Conservation (phyloP, 2,329 filamentous ascomycete genomes). For the Pseudopithomyces chartarum region DNA sequence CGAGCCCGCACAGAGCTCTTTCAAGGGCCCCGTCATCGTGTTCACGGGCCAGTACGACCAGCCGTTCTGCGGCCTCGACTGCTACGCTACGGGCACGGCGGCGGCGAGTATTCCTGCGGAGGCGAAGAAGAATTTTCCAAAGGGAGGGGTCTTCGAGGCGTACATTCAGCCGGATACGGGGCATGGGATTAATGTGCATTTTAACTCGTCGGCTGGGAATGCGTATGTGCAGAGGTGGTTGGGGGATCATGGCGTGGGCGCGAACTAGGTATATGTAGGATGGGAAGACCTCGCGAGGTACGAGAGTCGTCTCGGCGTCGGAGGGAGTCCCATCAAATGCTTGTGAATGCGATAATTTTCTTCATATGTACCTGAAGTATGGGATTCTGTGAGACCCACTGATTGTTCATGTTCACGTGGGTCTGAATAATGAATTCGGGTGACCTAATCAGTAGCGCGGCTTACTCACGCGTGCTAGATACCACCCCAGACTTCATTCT, state of each 20-base stretch:
- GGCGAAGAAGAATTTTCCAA: slow-evolving; percentile 50
- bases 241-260: slow-evolving; percentile 26
- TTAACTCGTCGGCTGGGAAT: slow-evolving; percentile 49
- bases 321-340: too few species aligned
- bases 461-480: too few species aligned
- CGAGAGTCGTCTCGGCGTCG: too few species aligned
- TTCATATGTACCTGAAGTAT: too few species aligned
- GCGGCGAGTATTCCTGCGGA: slow-evolving; percentile 52
- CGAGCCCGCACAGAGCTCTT: slow-evolving; percentile 43
- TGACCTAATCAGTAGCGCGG: too few species aligned
- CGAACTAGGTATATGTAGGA: slow-evolving; percentile 1
- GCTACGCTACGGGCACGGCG: slow-evolving; percentile 50
- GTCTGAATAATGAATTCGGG: too few species aligned
- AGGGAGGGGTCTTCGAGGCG: slow-evolving; percentile 56
- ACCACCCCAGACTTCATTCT: too few species aligned
- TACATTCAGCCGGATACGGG: slow-evolving; percentile 58
- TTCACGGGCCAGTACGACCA: slow-evolving; percentile 60
- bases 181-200: slow-evolving; percentile 55
- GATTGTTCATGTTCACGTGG: too few species aligned
- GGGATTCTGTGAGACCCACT: background rate
- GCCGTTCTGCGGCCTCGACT: slow-evolving; percentile 68
- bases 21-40: slow-evolving; percentile 62
- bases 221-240: slow-evolving; percentile 45
- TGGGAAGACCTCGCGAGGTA: background rate
- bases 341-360: too few species aligned